These are phyloP conservation scores for Diaporthe citriasiana DNA, from an alignment of 2,329 filamentous ascomycete genomes.

Conservation along the genomic window DNA sequence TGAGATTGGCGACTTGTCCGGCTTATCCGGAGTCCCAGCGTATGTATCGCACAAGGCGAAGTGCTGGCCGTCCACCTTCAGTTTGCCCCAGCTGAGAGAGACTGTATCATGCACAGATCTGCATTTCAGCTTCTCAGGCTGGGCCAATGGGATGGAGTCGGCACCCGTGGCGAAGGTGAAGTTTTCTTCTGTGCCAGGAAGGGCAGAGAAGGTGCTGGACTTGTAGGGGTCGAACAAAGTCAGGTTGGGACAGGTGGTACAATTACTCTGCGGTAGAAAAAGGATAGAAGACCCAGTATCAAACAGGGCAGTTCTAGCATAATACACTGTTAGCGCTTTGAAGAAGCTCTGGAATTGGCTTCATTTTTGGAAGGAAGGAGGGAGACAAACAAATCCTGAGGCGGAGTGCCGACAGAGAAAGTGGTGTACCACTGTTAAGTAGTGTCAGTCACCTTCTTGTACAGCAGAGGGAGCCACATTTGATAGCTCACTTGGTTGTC, in stretches of 20 bases:
- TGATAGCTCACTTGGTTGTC: conserved; percentile 35
- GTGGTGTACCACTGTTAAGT: conserved; percentile 42
- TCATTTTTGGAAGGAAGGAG: no score
- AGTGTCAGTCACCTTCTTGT: not conserved
- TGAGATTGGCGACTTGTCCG: conserved; percentile 50
- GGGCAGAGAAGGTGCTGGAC: conserved; percentile 49
- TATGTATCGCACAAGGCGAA: conserved; percentile 52
- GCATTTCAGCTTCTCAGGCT: conserved; percentile 47
- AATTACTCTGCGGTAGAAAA: conserved; percentile 49
- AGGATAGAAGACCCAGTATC: conserved; percentile 50
- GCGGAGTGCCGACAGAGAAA: conserved; percentile 42
- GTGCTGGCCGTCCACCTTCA: conserved; percentile 46
- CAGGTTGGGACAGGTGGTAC: conserved; percentile 47
- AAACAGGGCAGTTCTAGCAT: conserved; percentile 48
- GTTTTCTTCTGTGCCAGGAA: conserved; percentile 43
- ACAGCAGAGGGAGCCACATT: rapidly evolving
- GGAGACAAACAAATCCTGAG: conserved; percentile 48
- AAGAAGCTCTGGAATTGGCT: no score
- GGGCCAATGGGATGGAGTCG: conserved; percentile 48
- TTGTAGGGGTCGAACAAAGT: conserved; percentile 47
- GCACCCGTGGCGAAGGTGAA: conserved; percentile 49
- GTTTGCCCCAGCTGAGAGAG: conserved; percentile 45
- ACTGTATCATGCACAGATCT: conserved; percentile 50
- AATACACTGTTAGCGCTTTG: not conserved
- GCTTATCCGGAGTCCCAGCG: conserved; percentile 46